Evolutionary conservation across 2,329 filamentous ascomycete genomes (phyloP), one percentile per base, ranked within the genome.

Genomic region (Coniella vitis): DNA sequence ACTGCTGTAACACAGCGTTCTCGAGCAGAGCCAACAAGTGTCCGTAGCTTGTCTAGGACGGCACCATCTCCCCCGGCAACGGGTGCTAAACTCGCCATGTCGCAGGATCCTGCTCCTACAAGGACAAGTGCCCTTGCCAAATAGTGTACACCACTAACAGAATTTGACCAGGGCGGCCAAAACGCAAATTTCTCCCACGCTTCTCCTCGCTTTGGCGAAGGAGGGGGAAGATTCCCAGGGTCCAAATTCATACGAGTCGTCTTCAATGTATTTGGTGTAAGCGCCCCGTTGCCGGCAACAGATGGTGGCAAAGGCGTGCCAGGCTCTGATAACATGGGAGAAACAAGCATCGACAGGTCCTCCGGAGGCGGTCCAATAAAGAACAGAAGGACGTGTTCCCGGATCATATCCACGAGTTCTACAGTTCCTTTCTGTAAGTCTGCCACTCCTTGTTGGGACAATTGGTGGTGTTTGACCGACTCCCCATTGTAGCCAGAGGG

Each of bases 181-280:
- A 97, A 98, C 0, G 90, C 91, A 65, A 93, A 81, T 69, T 91
- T 86, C 61, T 97, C 93, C 89, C 90, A 97, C 0, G 84, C 71
- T 58, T 95, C 89, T 5, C 90, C 91, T 38, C 79, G 79, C 57
- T 77, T 87, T 0, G 89, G 87, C 0, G 86, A 88, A 1, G 84
- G 83, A 10, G 83, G 81, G 1, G 89, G 90, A 2, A 87, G 71
- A 54, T 87, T 90, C 60, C 79, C 85, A 0, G 81, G 74, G 60
- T 95, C 89, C 52, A 95, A 81, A 48, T 83, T 86, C 66, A 95
- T 91, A 1, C 86, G 80, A 39, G 85, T 83, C 57, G 88, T 86
- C 47, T 82, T 78, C 1, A 76, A 68, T 16, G 78, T 76, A 4
- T 78, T 75, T 2, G 79, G 76, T 22, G 77, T 79, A 34, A 75